Conservation (phyloP, 139 green algal species). For the Zygnema circumcarinatum region DNA sequence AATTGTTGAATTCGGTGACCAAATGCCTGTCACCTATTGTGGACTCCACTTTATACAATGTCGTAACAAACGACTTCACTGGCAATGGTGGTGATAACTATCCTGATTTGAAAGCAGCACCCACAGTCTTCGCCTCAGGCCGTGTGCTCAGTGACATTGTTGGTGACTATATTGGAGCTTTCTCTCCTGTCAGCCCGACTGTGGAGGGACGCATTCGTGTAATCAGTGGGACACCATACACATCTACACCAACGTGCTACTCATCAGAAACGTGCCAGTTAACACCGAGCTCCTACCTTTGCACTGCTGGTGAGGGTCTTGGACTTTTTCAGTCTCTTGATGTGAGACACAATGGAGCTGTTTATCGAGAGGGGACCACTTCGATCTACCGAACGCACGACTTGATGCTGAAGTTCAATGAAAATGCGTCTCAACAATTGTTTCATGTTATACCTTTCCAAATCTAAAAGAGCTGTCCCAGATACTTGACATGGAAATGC, state of each 20-base stretch:
- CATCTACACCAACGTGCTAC: background rate
- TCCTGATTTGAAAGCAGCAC: background rate
- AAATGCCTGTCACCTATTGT: constrained; percentile 37
- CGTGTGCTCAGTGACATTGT: constrained; percentile 25
- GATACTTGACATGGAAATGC: background rate
- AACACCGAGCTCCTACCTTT: constrained; percentile 9
- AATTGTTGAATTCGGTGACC: background rate
- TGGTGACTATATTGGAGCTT: background rate
- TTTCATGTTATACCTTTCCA: no score
- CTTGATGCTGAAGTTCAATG: background rate
- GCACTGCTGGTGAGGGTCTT: no score
- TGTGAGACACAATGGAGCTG: no score
- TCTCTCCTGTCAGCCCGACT: background rate
- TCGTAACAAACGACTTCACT: constrained; percentile 57
- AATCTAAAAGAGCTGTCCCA: background rate
- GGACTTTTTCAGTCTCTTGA: no score
- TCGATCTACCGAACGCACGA: no score
- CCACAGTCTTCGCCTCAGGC: constrained; percentile 23
- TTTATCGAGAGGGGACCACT: no score
- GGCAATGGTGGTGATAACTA: constrained; percentile 38
- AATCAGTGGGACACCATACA: background rate
- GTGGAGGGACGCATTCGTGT: constrained; percentile 12
- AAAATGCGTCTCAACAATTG: background rate
- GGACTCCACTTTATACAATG: constrained; percentile 28
- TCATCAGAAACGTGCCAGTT: constrained; percentile 4